These are phyloP conservation scores for Ochetophila trinervis DNA, from an alignment of 306 rosid genomes.

Conservation along the genomic window DNA sequence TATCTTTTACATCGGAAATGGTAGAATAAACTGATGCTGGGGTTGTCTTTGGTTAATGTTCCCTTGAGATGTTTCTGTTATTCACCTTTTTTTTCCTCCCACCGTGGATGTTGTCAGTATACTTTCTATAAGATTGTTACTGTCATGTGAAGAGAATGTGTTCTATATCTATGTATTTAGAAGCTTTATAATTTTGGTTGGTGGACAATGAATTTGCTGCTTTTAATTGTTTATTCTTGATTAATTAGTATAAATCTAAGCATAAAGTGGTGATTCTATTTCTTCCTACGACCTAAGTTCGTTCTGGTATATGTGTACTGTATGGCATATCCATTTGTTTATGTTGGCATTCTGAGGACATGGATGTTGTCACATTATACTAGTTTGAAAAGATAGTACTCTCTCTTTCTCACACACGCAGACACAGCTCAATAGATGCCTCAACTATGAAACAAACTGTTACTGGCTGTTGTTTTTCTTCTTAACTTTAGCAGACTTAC, in stretches of 20 bases:
- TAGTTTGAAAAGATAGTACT: too few relatives aligned
- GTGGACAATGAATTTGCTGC: neutral
- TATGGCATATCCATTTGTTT: too few relatives aligned
- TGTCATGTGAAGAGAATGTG: neutral
- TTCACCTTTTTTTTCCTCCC: neutral
- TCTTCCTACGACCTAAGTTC: neutral
- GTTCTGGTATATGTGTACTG: too few relatives aligned
- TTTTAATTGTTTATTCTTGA: neutral
- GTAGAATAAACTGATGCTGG: neutral
- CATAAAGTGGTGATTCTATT: neutral
- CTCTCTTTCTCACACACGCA: too few relatives aligned
- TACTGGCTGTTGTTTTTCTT: too few relatives aligned
- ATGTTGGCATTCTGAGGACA: neutral
- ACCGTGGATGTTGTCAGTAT: neutral
- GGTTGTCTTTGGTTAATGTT: neutral
- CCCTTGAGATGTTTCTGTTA: neutral
- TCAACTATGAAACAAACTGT: too few relatives aligned
- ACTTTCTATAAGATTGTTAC: neutral
- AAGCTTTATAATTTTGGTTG: neutral
- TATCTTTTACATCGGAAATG: too few relatives aligned
- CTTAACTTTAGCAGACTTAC: too few relatives aligned
- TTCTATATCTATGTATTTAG: neutral
- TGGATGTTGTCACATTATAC: neutral
- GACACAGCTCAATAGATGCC: too few relatives aligned
- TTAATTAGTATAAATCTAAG: neutral